A percentile compares a stretch with the other conserved stretches of the same genome.
Conservation (phyloP, 805 yeast species). For the Yamadazyma sp. region DNA sequence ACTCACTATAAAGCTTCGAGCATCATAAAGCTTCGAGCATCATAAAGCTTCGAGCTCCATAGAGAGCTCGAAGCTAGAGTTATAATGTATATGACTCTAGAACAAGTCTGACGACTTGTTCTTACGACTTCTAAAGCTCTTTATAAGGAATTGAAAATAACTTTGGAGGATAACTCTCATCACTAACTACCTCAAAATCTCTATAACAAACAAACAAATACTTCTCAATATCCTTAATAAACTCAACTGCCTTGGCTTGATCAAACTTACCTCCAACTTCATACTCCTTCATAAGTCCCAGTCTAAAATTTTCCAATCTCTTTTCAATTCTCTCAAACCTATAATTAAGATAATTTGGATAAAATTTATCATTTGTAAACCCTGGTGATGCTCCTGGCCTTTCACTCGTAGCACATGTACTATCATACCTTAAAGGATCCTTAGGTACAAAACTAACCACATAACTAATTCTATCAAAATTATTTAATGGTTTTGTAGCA, state of each 20-base stretch:
- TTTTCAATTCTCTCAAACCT: slow-evolving; percentile 23
- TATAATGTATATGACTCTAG: too few relatives aligned
- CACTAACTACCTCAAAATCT: slow-evolving; percentile 28
- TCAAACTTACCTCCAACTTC: slow-evolving; percentile 22
- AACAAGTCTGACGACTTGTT: too few relatives aligned
- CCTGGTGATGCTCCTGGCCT: slow-evolving; percentile 36
- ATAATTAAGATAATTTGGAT: slow-evolving; percentile 26
- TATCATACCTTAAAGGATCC: slow-evolving; percentile 31
- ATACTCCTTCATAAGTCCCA: slow-evolving; percentile 5
- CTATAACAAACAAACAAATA: slow-evolving; percentile 24
- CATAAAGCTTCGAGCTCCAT: too few relatives aligned
- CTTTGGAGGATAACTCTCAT: slow-evolving; percentile 11
- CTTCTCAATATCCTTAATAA: slow-evolving; percentile 25
- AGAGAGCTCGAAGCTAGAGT: too few relatives aligned
- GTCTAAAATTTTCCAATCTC: slow-evolving; percentile 15
- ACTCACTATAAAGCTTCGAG: too few relatives aligned
- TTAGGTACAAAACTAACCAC: slow-evolving; percentile 42
- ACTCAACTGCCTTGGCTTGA: slow-evolving; percentile 31
- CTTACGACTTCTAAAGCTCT: too few relatives aligned
- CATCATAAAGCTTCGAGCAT: too few relatives aligned
- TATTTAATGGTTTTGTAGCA: slow-evolving; percentile 21
- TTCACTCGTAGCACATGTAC: slow-evolving; percentile 35
- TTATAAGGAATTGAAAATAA: slow-evolving; percentile 13
- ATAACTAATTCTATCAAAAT: slow-evolving; percentile 40
- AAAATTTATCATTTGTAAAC: slow-evolving; percentile 23